phyloP scores from a whole-genome alignment of 2,329 filamentous ascomycete species.

The Stenocarpella maydis region DNA sequence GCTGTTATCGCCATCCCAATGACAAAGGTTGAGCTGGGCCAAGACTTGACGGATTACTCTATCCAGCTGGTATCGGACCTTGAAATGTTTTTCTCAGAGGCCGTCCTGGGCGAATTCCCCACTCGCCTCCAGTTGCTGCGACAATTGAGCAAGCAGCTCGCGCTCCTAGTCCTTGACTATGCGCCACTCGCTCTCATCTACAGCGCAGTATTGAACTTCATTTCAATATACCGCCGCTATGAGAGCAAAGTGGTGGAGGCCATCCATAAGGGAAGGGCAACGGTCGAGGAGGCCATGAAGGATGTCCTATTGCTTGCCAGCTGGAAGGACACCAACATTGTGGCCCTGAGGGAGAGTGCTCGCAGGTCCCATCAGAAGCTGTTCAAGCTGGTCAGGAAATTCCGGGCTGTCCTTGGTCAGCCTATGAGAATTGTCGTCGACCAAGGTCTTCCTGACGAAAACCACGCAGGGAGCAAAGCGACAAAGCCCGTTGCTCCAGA shows the following conservation, averaged over 20 bases:
- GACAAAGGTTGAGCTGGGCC: conserved; percentile 65
- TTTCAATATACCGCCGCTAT: conserved; percentile 78
- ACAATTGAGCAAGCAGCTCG: conserved; percentile 71
- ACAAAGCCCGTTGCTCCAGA: not conserved
- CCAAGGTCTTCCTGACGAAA: conserved; percentile 65
- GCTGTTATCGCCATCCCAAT: conserved; percentile 81
- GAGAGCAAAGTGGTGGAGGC: conserved; percentile 70
- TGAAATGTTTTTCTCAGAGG: conserved; percentile 79
- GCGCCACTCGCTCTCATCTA: conserved; percentile 65
- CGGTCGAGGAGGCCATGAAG: conserved; percentile 90
- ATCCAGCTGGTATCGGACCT: conserved; percentile 77
- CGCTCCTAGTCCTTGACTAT: conserved; percentile 67
- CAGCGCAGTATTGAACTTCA: conserved; percentile 77
- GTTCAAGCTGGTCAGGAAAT: conserved; percentile 91
- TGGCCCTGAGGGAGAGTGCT: conserved; percentile 86
- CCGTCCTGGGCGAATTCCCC: conserved; percentile 82
- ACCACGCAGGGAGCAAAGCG: conserved; percentile 33
- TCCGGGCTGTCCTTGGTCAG: conserved; percentile 79
- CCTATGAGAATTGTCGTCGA: conserved; percentile 73
- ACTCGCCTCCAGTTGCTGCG: conserved; percentile 76
- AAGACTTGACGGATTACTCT: conserved; percentile 70
- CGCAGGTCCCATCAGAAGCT: conserved; percentile 90
- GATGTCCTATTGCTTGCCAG: conserved; percentile 92
- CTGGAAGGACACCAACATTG: conserved; percentile 98
- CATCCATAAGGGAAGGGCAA: conserved; percentile 71